Conservation (phyloP, 2,329 filamentous ascomycete species). For the Colletotrichum australisinense region DNA sequence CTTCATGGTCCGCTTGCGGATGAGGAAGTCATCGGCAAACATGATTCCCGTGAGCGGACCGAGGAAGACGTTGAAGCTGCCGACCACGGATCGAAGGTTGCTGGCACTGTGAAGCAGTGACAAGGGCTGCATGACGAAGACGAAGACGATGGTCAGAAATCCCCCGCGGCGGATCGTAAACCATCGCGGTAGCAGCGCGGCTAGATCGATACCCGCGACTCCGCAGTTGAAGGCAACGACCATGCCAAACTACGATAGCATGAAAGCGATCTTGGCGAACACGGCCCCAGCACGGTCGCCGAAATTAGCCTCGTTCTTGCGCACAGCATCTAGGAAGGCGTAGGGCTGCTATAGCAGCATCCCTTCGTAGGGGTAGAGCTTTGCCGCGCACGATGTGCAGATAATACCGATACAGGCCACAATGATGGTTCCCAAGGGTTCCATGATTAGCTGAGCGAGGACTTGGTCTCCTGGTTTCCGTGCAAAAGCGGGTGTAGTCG, state of each 20-base stretch:
- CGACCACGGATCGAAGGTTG: constrained; percentile 40
- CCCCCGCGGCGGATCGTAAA: constrained; percentile 23
- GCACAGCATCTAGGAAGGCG: constrained; percentile 37
- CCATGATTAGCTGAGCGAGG: constrained; percentile 39
- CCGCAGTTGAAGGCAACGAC: constrained; percentile 21
- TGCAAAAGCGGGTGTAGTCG: constrained; percentile 40
- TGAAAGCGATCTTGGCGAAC: not conserved
- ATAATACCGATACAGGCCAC: constrained; percentile 42
- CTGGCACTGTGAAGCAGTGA: constrained; percentile 29
- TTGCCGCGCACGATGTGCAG: constrained; percentile 40
- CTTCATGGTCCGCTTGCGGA: constrained; percentile 47
- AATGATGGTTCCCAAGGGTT: constrained; percentile 2
- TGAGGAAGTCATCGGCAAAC: constrained; percentile 45
- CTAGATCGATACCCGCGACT: constrained; percentile 39
- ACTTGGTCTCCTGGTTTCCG: constrained; percentile 40
- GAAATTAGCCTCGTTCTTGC: not conserved
- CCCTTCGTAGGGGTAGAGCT: constrained; percentile 36
- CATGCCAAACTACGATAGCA: constrained; percentile 23
- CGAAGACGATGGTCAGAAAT: constrained; percentile 23
- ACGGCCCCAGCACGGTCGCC: constrained; percentile 8
- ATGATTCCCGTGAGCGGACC: constrained; percentile 47
- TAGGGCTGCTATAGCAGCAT: constrained; percentile 42
- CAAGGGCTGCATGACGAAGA: constrained; percentile 38
- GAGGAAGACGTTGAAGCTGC: constrained; percentile 45
- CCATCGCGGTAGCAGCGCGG: constrained; percentile 40